These are phyloP conservation scores for Calonectria honghensis DNA, from an alignment of 2,329 filamentous ascomycete genomes.

Conservation along the genomic window DNA sequence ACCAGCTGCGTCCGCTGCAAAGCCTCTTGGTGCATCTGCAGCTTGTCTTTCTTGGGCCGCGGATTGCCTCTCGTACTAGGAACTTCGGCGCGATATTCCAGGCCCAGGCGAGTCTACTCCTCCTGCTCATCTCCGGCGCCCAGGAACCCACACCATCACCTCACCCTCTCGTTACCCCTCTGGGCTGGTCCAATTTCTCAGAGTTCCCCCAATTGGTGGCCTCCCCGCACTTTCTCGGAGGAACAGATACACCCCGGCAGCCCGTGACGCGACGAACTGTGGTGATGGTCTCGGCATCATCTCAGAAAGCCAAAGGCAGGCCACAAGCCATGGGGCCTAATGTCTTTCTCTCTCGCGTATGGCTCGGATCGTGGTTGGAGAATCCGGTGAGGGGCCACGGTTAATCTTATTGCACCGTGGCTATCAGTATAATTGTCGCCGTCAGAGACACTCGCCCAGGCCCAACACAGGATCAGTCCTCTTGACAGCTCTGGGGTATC, in stretches of 20 bases:
- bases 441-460: neutral
- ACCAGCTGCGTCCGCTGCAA: slow-evolving; percentile 13
- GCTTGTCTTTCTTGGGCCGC: slow-evolving; percentile 21
- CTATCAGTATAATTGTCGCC: slow-evolving; percentile 33
- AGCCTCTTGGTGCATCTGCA: slow-evolving; percentile 32
- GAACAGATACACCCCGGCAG: slow-evolving; percentile 41
- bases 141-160: slow-evolving; percentile 32
- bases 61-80: slow-evolving; percentile 47
- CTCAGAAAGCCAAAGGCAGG: slow-evolving; percentile 38
- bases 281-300: slow-evolving; percentile 48
- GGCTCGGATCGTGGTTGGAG: slow-evolving; percentile 34
- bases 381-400: slow-evolving; percentile 42
- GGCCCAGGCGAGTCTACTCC: slow-evolving; percentile 12
- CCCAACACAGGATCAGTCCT: slow-evolving; percentile 24
- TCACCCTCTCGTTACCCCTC: slow-evolving; percentile 41
- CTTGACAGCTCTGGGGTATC: slow-evolving; percentile 32
- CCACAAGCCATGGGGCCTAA: slow-evolving; percentile 30
- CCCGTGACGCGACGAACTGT: slow-evolving; percentile 36
- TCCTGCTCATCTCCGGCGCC: slow-evolving; percentile 48
- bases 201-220: slow-evolving; percentile 42
- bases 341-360: slow-evolving; percentile 27
- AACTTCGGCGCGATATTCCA: slow-evolving; percentile 52
- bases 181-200: slow-evolving; percentile 41
- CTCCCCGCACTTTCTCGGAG: slow-evolving; percentile 51
- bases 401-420: slow-evolving; percentile 44